These are phyloP conservation scores for Diplotaxis tenuifolia DNA, from an alignment of 345 rosid genomes.

Conservation along the genomic window DNA sequence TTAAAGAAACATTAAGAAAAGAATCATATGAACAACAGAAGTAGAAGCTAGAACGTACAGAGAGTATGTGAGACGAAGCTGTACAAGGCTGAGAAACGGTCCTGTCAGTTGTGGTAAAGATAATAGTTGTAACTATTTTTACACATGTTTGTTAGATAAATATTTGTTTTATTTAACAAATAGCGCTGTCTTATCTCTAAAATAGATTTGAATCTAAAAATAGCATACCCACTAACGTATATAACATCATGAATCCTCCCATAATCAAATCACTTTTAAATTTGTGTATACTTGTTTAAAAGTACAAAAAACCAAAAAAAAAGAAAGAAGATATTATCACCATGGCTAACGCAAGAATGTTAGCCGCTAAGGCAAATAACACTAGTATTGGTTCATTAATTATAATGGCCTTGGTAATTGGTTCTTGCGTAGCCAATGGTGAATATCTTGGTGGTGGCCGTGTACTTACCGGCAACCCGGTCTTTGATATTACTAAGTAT, in stretches of 20 bases:
- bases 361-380: slow-evolving; percentile 22
- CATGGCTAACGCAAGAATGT: slow-evolving; percentile 43
- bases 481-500: slow-evolving; percentile 43
- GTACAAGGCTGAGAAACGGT: slow-evolving; percentile 32
- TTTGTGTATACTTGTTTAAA: slow-evolving; percentile 12
- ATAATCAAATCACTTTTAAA: slow-evolving; percentile 20
- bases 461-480: slow-evolving; percentile 35
- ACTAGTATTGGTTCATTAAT: slow-evolving; percentile 25
- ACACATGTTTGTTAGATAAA: too few species aligned
- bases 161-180: too few species aligned
- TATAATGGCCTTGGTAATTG: slow-evolving; percentile 33
- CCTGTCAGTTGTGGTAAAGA: too few species aligned
- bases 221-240: slow-evolving; percentile 17
- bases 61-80: slow-evolving; percentile 32
- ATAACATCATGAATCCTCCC: slow-evolving; percentile 10
- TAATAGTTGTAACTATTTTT: too few species aligned
- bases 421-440: slow-evolving; percentile 45
- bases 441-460: slow-evolving; percentile 34
- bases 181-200: too few species aligned
- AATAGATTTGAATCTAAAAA: neutral
- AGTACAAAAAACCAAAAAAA: neutral
- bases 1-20: neutral
- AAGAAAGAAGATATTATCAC: slow-evolving; percentile 32
- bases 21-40: neutral
- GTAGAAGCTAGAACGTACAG: slow-evolving; percentile 25